Percentiles rank a stretch among this genome's conserved stretches.
These are phyloP conservation scores for Catenaria anguillulae DNA, from an alignment of 371 early-diverging fungal genomes.

Conservation along the genomic window DNA sequence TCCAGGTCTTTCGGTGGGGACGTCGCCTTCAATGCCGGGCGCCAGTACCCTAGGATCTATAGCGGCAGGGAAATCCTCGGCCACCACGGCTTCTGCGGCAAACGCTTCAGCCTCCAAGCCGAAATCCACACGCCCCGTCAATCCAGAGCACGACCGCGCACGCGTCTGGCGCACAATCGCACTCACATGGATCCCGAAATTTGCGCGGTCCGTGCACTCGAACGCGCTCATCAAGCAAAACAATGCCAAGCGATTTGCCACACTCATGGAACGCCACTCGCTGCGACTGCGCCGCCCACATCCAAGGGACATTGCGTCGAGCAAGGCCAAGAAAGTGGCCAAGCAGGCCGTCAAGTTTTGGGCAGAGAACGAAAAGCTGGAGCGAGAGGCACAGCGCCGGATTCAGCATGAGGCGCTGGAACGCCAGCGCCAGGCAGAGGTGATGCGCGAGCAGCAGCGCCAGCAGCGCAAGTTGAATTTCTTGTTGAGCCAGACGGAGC, in stretches of 20 bases:
- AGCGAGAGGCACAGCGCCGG: slow-evolving; percentile 72
- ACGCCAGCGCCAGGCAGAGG: slow-evolving; percentile 65
- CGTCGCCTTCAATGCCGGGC: too few relatives aligned
- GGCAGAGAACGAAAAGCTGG: slow-evolving; percentile 80
- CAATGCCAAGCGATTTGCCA: not conserved
- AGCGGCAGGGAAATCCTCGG: too few relatives aligned
- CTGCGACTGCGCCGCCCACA: not conserved
- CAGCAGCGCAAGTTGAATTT: slow-evolving; percentile 93
- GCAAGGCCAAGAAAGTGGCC: not conserved
- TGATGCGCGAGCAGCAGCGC: slow-evolving; percentile 70
- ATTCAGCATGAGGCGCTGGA: slow-evolving; percentile 84
- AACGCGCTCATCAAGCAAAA: not conserved
- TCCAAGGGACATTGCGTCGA: not conserved
- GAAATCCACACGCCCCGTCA: too few relatives aligned
- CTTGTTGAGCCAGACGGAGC: slow-evolving; percentile 90
- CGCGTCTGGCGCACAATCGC: slow-evolving; percentile 1
- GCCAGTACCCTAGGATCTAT: too few relatives aligned
- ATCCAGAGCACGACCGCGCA: not conserved
- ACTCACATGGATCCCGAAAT: not conserved
- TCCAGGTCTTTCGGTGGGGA: too few relatives aligned
- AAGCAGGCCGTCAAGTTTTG: slow-evolving; percentile 62
- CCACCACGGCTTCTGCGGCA: too few relatives aligned
- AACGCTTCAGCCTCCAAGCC: too few relatives aligned
- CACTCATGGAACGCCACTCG: not conserved
- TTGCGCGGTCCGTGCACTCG: not conserved